Evolutionary conservation across 2,329 filamentous ascomycete species (phyloP).

Genomic region (Fusarium sp.): DNA sequence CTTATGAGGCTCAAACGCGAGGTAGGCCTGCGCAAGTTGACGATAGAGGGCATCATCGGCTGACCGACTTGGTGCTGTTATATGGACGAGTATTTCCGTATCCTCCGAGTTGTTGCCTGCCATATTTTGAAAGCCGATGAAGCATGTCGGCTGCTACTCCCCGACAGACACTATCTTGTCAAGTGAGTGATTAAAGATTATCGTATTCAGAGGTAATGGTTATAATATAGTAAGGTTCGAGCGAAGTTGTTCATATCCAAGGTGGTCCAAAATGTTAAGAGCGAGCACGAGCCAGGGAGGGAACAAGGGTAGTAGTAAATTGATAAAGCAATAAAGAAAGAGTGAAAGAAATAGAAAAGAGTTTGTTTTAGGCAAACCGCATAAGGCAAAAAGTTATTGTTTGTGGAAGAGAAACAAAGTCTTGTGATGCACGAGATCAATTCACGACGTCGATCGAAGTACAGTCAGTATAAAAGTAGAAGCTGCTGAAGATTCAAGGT

Average conservation of each 20-base stretch:
- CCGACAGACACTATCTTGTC: slow-evolving; percentile 13
- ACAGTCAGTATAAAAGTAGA: slow-evolving; percentile 4
- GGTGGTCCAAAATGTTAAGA: slow-evolving; percentile 16
- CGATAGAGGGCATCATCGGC: slow-evolving; percentile 64
- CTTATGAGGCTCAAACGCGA: slow-evolving; percentile 58
- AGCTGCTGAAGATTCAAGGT: slow-evolving; percentile 29
- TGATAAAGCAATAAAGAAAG: slow-evolving; percentile 1
- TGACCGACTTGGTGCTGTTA: slow-evolving; percentile 63
- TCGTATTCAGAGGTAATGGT: background rate
- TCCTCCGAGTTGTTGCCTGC: slow-evolving; percentile 46
- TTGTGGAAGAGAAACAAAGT: slow-evolving; percentile 15
- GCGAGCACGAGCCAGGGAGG: slow-evolving; percentile 29
- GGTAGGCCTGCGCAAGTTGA: slow-evolving; percentile 63
- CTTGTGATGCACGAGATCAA: slow-evolving; percentile 13
- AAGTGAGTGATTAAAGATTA: background rate
- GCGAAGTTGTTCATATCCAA: slow-evolving; percentile 22
- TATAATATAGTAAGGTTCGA: slow-evolving; percentile 1
- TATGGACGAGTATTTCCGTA: slow-evolving; percentile 68
- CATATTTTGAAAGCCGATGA: slow-evolving; percentile 43
- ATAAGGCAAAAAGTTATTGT: background rate
- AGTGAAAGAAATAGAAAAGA: slow-evolving; percentile 9
- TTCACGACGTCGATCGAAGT: slow-evolving; percentile 16
- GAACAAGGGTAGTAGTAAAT: slow-evolving; percentile 14
- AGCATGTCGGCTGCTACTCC: slow-evolving; percentile 43
- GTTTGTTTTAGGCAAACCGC: background rate